Percentiles rank a stretch among this genome's conserved stretches.
Evolutionary conservation across 2,329 filamentous ascomycete species (phyloP).

Genomic region (Trichoderma pleuroti): DNA sequence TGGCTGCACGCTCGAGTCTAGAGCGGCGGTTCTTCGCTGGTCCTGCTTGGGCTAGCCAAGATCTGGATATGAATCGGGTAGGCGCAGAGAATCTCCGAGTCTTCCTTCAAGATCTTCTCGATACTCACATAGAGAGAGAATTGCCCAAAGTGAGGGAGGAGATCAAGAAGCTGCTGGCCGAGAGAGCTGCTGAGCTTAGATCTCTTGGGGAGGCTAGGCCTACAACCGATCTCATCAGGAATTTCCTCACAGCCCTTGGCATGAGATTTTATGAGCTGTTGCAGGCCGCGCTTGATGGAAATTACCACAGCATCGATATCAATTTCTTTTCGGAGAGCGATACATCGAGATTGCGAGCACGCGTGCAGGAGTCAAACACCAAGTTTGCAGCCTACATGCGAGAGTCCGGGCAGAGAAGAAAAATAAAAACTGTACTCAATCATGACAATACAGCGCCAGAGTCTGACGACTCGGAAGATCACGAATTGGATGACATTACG

Average conservation of each 20-base stretch:
- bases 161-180: not conserved
- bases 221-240: not conserved
- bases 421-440: not conserved
- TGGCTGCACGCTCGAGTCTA: not conserved
- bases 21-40: not conserved
- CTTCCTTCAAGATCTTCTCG: not conserved
- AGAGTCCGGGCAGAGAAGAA: not conserved
- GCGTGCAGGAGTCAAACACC: not conserved
- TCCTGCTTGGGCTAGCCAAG: not conserved
- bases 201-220: not conserved
- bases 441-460: not conserved
- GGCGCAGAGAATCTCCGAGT: not conserved
- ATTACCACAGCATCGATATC: not conserved
- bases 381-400: not conserved
- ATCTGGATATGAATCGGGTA: not conserved
- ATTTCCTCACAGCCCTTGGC: not conserved
- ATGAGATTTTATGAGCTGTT: not conserved
- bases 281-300: not conserved
- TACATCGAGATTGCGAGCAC: not conserved
- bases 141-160: not conserved
- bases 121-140: conserved; percentile 1
- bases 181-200: not conserved
- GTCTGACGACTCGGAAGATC: not conserved
- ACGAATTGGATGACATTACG: not conserved
- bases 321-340: not conserved